These are phyloP conservation scores for Phyllosticta paracitricarpa DNA, from an alignment of 2,329 filamentous ascomycete genomes.

Conservation along the genomic window DNA sequence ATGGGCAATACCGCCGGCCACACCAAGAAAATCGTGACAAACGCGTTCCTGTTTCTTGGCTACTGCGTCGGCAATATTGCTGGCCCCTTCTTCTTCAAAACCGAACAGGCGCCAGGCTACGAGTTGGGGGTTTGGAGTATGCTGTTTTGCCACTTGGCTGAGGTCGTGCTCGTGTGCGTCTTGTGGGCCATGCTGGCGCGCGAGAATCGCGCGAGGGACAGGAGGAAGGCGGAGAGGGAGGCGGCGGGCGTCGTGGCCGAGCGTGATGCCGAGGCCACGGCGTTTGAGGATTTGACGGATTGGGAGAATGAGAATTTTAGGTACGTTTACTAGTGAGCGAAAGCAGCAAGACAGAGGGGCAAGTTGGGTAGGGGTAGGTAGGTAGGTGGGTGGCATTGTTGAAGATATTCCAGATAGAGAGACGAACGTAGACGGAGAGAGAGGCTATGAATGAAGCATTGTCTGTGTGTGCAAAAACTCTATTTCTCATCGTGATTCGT, in stretches of 20 bases:
- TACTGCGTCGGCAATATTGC: constrained; percentile 53
- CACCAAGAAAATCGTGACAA: constrained; percentile 48
- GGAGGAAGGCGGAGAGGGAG: constrained; percentile 37
- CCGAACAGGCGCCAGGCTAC: constrained; percentile 43
- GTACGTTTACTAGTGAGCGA: constrained; percentile 20
- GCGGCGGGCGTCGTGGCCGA: constrained; percentile 33
- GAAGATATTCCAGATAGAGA: background rate
- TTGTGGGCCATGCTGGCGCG: constrained; percentile 39
- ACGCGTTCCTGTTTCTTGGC: constrained; percentile 50
- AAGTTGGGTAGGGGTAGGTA: background rate
- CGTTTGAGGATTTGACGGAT: constrained; percentile 12
- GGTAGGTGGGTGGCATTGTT: background rate
- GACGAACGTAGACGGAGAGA: background rate
- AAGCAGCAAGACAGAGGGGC: background rate
- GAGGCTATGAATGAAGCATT: background rate
- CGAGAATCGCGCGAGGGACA: constrained; percentile 42
- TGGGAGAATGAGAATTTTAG: constrained; percentile 16
- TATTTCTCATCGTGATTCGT: background rate
- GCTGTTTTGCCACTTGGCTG: constrained; percentile 45
- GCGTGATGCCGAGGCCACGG: constrained; percentile 22
- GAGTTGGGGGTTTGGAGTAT: constrained; percentile 46
- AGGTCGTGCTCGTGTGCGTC: constrained; percentile 36
- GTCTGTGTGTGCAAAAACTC: background rate
- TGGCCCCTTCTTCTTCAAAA: constrained; percentile 53
- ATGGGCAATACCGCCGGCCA: constrained; percentile 36